Conservation (phyloP, 306 rosid species). For the Leucaena leucocephala region DNA sequence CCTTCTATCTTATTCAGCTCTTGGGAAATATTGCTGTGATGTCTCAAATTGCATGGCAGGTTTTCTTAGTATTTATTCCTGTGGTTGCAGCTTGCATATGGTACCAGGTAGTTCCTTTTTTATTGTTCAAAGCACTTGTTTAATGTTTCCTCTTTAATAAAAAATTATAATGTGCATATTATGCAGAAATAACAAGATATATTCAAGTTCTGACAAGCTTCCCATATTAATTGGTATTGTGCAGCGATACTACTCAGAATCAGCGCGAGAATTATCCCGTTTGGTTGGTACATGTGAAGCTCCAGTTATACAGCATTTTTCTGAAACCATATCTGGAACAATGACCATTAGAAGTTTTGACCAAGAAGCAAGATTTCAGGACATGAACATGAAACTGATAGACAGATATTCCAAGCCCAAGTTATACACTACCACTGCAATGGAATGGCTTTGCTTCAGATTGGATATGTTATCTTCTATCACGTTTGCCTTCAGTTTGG, state of each 20-base stretch:
- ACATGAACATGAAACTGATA: slow-evolving; percentile 62
- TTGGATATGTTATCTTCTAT: slow-evolving; percentile 65
- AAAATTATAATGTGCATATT: slow-evolving; percentile 18
- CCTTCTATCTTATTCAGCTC: slow-evolving; percentile 9
- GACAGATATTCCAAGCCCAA: slow-evolving; percentile 75
- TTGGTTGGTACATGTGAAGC: slow-evolving; percentile 85
- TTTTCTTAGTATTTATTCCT: slow-evolving; percentile 47
- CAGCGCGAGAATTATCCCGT: slow-evolving; percentile 76
- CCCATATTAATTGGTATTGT: slow-evolving; percentile 7
- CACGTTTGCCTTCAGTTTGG: slow-evolving; percentile 62
- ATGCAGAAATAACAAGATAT: background rate
- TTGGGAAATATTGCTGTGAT: slow-evolving; percentile 42
- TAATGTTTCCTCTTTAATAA: slow-evolving; percentile 4
- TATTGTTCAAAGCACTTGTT: background rate
- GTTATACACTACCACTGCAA: slow-evolving; percentile 58
- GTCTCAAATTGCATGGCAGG: slow-evolving; percentile 52
- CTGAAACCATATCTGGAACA: slow-evolving; percentile 81
- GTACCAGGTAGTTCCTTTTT: slow-evolving; percentile 42
- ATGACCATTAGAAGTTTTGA: slow-evolving; percentile 80
- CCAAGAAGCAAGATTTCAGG: slow-evolving; percentile 69
- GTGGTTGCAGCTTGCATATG: slow-evolving; percentile 48
- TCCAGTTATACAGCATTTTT: slow-evolving; percentile 83
- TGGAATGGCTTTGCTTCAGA: slow-evolving; percentile 78
- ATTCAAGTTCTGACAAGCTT: slow-evolving; percentile 3
- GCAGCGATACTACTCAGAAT: slow-evolving; percentile 73